phyloP scores from a whole-genome alignment of 2,329 filamentous ascomycete genomes.

The Cladosporium oxysporum region DNA sequence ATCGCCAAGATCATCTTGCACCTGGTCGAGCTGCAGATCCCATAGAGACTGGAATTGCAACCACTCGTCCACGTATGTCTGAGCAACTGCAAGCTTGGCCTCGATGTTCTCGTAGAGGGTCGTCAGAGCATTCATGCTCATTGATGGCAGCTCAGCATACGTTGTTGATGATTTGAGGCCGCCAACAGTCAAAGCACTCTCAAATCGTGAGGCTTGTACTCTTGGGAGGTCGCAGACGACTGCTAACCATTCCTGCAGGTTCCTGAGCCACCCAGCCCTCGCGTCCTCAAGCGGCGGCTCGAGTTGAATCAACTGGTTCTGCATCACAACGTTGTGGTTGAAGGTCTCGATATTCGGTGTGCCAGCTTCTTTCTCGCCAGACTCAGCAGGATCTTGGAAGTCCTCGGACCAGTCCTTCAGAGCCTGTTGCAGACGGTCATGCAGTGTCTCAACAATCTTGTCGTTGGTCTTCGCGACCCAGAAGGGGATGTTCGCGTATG shows the following conservation, averaged over 20 bases:
- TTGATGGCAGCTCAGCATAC: conserved; percentile 81
- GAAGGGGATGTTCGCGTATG: conserved; percentile 86
- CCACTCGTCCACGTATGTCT: conserved; percentile 94
- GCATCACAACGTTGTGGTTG: conserved; percentile 93
- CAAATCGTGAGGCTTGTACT: conserved; percentile 92
- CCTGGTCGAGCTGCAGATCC: conserved; percentile 94
- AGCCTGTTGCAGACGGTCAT: conserved; percentile 79
- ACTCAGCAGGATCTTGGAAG: conserved; percentile 63
- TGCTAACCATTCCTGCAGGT: conserved; percentile 91
- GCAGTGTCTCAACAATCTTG: conserved; percentile 77
- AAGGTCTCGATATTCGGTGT: conserved; percentile 70
- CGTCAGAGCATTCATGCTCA: conserved; percentile 76
- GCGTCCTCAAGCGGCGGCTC: conserved; percentile 92
- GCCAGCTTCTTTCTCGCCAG: conserved; percentile 41
- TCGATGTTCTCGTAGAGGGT: conserved; percentile 83
- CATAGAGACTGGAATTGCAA: conserved; percentile 97
- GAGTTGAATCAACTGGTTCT: conserved; percentile 94
- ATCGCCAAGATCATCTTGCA: conserved; percentile 89
- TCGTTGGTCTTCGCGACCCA: conserved; percentile 89
- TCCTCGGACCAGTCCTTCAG: conserved; percentile 84
- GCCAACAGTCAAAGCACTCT: conserved; percentile 72
- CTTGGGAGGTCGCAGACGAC: conserved; percentile 89
- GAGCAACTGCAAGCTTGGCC: conserved; percentile 75
- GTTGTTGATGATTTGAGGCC: conserved; percentile 62
- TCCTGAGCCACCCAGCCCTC: conserved; percentile 87